Evolutionary conservation across 1,139 yeast genomes (phyloP).

Genomic region (Sugiyamaella novakii): DNA sequence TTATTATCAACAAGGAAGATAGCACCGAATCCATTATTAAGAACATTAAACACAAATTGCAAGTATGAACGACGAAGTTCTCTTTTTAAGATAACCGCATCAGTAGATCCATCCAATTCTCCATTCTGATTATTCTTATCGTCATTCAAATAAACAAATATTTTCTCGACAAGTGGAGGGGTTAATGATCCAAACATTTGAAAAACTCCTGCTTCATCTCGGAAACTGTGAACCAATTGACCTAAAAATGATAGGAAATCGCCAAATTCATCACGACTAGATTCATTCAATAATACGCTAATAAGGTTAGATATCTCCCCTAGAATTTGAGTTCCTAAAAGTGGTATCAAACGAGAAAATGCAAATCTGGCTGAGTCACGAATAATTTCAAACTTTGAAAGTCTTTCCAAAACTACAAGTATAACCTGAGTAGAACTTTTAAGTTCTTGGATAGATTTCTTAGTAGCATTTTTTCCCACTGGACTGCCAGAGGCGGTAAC

Average conservation of each 20-base stretch:
- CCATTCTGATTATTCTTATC: slow-evolving; percentile 32
- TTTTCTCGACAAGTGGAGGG: slow-evolving; percentile 70
- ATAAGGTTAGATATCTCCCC: slow-evolving; percentile 71
- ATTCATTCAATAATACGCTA: slow-evolving; percentile 68
- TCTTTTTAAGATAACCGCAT: slow-evolving; percentile 43
- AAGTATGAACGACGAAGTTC: slow-evolving; percentile 70
- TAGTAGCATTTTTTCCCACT: slow-evolving; percentile 22
- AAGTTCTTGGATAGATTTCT: slow-evolving; percentile 52
- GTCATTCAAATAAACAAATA: slow-evolving; percentile 58
- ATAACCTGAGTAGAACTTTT: slow-evolving; percentile 80
- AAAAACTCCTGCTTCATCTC: slow-evolving; percentile 66
- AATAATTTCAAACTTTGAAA: slow-evolving; percentile 65
- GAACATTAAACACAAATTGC: slow-evolving; percentile 65
- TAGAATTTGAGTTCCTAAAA: slow-evolving; percentile 59
- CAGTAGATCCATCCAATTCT: slow-evolving; percentile 42
- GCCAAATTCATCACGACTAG: slow-evolving; percentile 64
- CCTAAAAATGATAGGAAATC: slow-evolving; percentile 87
- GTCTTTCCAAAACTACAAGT: slow-evolving; percentile 75
- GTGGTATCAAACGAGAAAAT: slow-evolving; percentile 81
- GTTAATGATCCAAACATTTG: slow-evolving; percentile 71
- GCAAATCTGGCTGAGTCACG: slow-evolving; percentile 88
- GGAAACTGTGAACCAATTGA: slow-evolving; percentile 80
- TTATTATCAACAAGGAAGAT: slow-evolving; percentile 71
- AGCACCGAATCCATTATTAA: slow-evolving; percentile 78
- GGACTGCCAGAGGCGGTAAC: slow-evolving; percentile 22